Evolutionary conservation across 2,329 filamentous ascomycete genomes (phyloP), one percentile per base, ranked within the genome.

Genomic region (Sporothrix variecibatus): DNA sequence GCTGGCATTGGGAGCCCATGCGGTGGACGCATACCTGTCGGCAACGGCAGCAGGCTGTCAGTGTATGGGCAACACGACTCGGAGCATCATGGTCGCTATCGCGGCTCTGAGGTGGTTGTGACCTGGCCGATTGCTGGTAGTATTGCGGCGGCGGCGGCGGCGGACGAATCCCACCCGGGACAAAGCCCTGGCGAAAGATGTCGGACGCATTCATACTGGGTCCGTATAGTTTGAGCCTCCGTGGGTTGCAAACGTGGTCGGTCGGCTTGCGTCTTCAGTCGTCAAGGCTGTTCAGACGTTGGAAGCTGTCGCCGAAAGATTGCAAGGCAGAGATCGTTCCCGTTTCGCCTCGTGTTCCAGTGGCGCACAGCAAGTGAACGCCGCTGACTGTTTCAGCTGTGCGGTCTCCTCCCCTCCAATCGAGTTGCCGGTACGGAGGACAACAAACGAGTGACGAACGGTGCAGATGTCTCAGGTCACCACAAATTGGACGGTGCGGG

Each of bases 31-130:
- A 81, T 84, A 94, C 93, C 86, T 93, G 91, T 81, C 93, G 89
- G 82, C 93, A 95, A 76, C 93, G 90, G 80, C 91, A 94, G 80
- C 93, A 95, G 28, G 93, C 93, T 69, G 93, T 94, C 79, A 95
- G 82, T 6, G 93, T 95, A 80, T 95, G 92, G 40, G 92, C 92
- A 77, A 94, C 91, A 77, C 92, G 87, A 79, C 88, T 85, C 74
- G 87, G 82, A 78, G 85, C 82, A 78, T 85, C 83, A 75, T 89
- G 62, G 20, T 75, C 76, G 56, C 73, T 71, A n/a, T 77, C 75
- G 26, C 72, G 71, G 53, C 65, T 73, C 34, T 49, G 60, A 0
- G 64, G 34, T n/a, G 20, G 60, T 8, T 20, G 28, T 15, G 40
- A n/a, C 12, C 43, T 51, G 0, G 46, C 34, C 0, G 74, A 78